Evolutionary conservation across 164 flowering plant species (phyloP).

Genomic region (Liriodendron chinense): DNA sequence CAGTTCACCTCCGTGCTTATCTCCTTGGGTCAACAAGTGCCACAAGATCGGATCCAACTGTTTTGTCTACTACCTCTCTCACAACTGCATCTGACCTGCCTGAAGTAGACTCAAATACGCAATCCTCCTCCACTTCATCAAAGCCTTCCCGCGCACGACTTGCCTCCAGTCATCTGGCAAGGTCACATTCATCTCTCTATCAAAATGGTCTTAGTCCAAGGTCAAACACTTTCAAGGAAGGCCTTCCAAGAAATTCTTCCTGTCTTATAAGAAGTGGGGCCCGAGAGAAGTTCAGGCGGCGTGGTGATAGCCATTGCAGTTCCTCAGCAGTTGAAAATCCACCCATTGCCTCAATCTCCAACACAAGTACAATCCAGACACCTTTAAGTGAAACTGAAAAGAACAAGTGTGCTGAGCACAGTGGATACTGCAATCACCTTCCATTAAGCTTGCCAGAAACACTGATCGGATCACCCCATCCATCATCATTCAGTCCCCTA

Average conservation of each 20-base stretch:
- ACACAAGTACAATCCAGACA: constrained; percentile 13
- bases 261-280: constrained; percentile 35
- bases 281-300: constrained; percentile 53
- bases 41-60: constrained; percentile 22
- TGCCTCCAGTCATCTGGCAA: constrained; percentile 28
- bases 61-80: constrained; percentile 8
- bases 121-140: constrained; percentile 14
- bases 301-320: constrained; percentile 32
- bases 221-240: constrained; percentile 64
- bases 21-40: constrained; percentile 46
- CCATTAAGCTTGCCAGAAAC: constrained; percentile 39
- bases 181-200: constrained; percentile 35
- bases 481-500: constrained; percentile 17
- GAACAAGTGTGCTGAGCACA: constrained; percentile 27
- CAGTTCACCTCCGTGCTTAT: constrained; percentile 71
- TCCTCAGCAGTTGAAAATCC: constrained; percentile 28
- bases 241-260: constrained; percentile 34
- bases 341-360: constrained; percentile 15
- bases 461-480: constrained; percentile 19
- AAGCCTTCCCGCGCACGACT: constrained; percentile 38
- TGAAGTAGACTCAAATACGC: constrained; percentile 24
- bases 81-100: constrained; percentile 20
- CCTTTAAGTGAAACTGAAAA: constrained; percentile 28
- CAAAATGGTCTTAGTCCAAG: constrained; percentile 73
- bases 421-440: constrained; percentile 6